Base-by-base conservation (phyloP, 2,329 filamentous ascomycete genomes). In the Elsinoe batatas region DNA sequence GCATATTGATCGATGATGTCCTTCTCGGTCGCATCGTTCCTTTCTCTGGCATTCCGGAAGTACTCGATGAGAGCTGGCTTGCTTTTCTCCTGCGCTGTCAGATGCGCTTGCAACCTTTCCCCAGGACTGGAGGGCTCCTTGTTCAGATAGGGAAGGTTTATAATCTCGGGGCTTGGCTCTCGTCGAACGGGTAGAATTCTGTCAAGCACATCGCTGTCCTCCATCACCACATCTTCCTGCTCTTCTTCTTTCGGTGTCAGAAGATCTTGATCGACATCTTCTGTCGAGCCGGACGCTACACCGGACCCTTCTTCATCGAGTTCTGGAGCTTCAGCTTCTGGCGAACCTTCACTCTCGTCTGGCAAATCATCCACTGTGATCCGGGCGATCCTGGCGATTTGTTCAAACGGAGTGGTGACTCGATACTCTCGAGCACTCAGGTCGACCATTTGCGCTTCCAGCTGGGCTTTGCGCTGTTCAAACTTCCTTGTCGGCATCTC, bases 401-500 rank as follows among this genome's bases (percentile, higher is more conserved):
- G 69, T 56, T 73, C 71, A 20, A 76, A 60, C 3, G 72, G 72
- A 2, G 68, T 71, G 1, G 66, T 72, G 40, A 71, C 72, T 49
- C 74, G 71, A 47, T 74, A 67, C 40, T 71, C 63, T n/a, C 63
- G 58, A 12, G 64, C 65, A 59, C 69, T 73, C 6, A 76, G 60
- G 56, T 76, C 73, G 18, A 72, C 65, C 54, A 71, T 67, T 58
- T 72, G 70, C 3, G 71, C 65, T 59, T 73, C 71, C 5, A 76
- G 65, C 49, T 68, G 65, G 11, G 73, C 65, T 60, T 74, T 74
- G 57, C 74, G 69, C 8, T 70, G 66, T 42, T 74, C 72, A 58
- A 74, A 76, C 49, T 73, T 75, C 4, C 70, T 71, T 62, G 76
- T 72, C 17, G 71, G 70, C 32, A 74, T 68, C 7, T 72, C 72